These are phyloP conservation scores for Pyricularia grisea DNA, from an alignment of 2,329 filamentous ascomycete genomes.

Conservation along the genomic window DNA sequence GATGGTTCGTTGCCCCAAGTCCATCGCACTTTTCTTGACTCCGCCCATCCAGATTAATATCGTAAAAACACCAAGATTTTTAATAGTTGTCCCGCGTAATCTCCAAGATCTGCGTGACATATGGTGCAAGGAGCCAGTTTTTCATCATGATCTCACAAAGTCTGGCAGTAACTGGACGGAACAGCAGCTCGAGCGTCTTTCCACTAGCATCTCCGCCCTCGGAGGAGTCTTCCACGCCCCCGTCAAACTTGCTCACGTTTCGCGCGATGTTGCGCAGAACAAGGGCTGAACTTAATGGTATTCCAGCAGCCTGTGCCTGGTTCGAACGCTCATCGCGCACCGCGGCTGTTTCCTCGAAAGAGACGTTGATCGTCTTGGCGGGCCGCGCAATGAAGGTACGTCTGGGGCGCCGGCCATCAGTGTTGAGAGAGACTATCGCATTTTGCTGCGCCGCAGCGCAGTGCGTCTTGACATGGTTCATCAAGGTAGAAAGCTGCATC, in stretches of 20 bases:
- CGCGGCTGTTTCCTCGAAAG: slow-evolving; percentile 46
- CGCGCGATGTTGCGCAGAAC: slow-evolving; percentile 71
- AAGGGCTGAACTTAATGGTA: slow-evolving; percentile 68
- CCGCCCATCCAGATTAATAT: not conserved
- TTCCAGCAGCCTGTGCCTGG: slow-evolving; percentile 59
- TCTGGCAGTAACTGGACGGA: slow-evolving; percentile 54
- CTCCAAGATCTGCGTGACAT: slow-evolving; percentile 23
- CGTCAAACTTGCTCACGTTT: slow-evolving; percentile 31
- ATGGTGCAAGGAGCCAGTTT: slow-evolving; percentile 46
- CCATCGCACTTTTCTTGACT: not conserved
- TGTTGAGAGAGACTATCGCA: slow-evolving; percentile 3
- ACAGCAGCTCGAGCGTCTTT: slow-evolving; percentile 56
- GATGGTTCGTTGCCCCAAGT: not conserved
- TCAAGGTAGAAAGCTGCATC: slow-evolving; percentile 41
- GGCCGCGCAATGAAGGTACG: slow-evolving; percentile 39
- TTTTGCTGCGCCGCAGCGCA: slow-evolving; percentile 33
- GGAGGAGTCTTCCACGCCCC: slow-evolving; percentile 2
- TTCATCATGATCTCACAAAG: slow-evolving; percentile 63
- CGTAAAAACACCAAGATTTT: not conserved
- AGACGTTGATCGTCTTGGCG: slow-evolving; percentile 44
- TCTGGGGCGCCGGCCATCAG: slow-evolving; percentile 15
- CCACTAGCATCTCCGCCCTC: slow-evolving; percentile 31
- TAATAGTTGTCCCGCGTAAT: slow-evolving; percentile 14
- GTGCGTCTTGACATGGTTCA: slow-evolving; percentile 61
- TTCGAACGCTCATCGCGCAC: slow-evolving; percentile 49